Base-by-base conservation (phyloP, 163 green algal genomes). In the Volvox carteri region DNA sequence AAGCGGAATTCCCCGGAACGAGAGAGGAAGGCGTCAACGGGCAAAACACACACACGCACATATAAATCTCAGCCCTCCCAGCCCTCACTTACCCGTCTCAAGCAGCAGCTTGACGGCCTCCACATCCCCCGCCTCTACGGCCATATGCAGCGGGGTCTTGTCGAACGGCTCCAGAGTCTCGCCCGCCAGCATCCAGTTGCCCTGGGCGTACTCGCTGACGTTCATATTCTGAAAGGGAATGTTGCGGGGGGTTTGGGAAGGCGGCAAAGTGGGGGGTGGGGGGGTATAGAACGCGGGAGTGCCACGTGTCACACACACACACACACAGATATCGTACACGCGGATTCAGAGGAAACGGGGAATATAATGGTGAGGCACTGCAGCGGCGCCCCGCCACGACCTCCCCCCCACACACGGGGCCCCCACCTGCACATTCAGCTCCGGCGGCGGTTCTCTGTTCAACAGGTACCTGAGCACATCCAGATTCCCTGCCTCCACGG, bases 71-170 rank as follows among this genome's bases (percentile, higher is more conserved):
- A 8, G 54, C 54, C 54, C 2, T 35, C 28, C 33, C 48, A 18
- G 12, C 30, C 75, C 75, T 33, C 42, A 35, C 75, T 5, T 70
- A 93, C 90, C 91, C 18, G 87, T 86, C 2, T 86, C 90, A 75
- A 95, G 89, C 78, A 94, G 85, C 52, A 92, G 58, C 50, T 46
- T 72, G 4, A 91, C 85, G 1, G 62, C 72, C 35, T 86, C 80
- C 35, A 78, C 54, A 67, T 95, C 87, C 46, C 91, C 92, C 37
- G 50, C 74, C 44, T 88, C 76, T 11, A 93, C 91, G 56, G 93
- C 93, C 73, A 93, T 58, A 70, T 94, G 93, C 56, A 96, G 78
- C 25, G 92, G 78, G 16, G 90, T 94, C 90, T 94, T 92, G 85
- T 96, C 91, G 56, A 93, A 88, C 2, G 93, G 93, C 81, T 89